Evolutionary conservation across 73 alveolate species (phyloP), one percentile per base, ranked within the genome.

Genomic region (Stentor coeruleus): DNA sequence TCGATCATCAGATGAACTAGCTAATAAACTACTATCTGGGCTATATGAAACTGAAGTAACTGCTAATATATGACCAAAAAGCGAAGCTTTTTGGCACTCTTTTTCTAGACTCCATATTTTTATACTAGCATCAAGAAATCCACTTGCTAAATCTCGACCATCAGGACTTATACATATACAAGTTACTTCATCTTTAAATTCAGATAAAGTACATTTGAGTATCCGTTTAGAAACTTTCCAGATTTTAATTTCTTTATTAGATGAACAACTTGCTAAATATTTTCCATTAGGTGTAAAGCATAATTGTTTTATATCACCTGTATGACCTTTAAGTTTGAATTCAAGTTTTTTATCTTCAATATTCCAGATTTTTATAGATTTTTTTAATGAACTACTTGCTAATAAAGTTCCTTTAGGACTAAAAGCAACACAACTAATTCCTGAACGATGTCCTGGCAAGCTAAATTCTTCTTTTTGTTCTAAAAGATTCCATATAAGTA

Each of bases 101-200:
- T 94, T 82, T 87, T 98, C 92, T 83, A 97, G 88, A 90, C 96
- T 99, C 97, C 97, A 96, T 20, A 97, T 93, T 93, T 96, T 96
- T n/a, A 97, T 75, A 26, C 98, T 96, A 11, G 93, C 84, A 89
- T 96, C 99, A 84, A 89, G 91, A 49, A 96, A 84, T 20, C 97
- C 91, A 26, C 98, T 92, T 20, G 95, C 89, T 49, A 97, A 75
- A 83, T 86, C 90, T 58, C 94, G 91, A 31, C 99, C 99, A 83
- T 92, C 91, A 42, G 98, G 98, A 81, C 95, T 98, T 89, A 95
- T 95, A 38, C 94, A 90, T 14, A 97, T 94, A 42, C 92, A 86
- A 82, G 89, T 92, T 2, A 97, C 96, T 58, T 88, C 92, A 60
- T 90, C 97, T 74, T 93, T 86, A 81, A 95, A 99, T 35, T 97